Percentiles rank a stretch among this genome's conserved stretches.
phyloP scores from a whole-genome alignment of 2,329 filamentous ascomycete species.

The Phoma sp. region DNA sequence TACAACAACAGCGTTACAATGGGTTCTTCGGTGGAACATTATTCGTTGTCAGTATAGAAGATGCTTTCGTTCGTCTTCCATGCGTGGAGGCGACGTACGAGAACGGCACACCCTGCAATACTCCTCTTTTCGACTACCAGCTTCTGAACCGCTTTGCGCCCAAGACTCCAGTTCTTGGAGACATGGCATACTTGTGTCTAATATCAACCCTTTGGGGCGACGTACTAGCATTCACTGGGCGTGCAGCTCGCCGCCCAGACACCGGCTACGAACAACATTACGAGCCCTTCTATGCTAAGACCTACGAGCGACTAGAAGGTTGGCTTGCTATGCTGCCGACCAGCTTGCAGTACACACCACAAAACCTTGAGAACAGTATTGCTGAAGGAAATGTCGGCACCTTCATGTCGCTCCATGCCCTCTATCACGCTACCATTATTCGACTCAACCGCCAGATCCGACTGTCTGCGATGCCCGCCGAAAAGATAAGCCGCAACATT shows the following conservation, averaged over 20 bases:
- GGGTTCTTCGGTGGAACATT: slow-evolving; percentile 60
- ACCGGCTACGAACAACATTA: slow-evolving; percentile 54
- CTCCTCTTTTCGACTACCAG: slow-evolving; percentile 66
- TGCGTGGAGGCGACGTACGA: slow-evolving; percentile 68
- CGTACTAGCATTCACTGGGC: slow-evolving; percentile 65
- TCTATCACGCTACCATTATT: slow-evolving; percentile 70
- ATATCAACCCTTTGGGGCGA: slow-evolving; percentile 71
- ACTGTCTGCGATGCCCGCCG: slow-evolving; percentile 31
- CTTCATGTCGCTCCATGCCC: slow-evolving; percentile 69
- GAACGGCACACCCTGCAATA: slow-evolving; percentile 61
- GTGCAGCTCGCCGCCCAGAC: slow-evolving; percentile 55
- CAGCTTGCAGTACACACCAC: slow-evolving; percentile 60
- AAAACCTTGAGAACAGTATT: slow-evolving; percentile 65
- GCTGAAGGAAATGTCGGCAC: slow-evolving; percentile 61
- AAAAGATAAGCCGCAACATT: slow-evolving; percentile 41
- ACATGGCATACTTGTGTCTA: slow-evolving; percentile 67
- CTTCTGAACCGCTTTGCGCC: slow-evolving; percentile 49
- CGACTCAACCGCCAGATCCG: slow-evolving; percentile 67
- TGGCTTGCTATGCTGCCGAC: slow-evolving; percentile 66
- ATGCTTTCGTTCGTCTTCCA: slow-evolving; percentile 72
- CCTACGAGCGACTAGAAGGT: slow-evolving; percentile 59
- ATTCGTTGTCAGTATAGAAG: slow-evolving; percentile 66
- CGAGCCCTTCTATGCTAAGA: slow-evolving; percentile 61
- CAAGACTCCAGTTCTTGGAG: slow-evolving; percentile 47
- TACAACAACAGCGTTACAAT: slow-evolving; percentile 60